A percentile compares a stretch with the other conserved stretches of the same genome.
These are phyloP conservation scores for Stropharia rugosoannulata DNA, from an alignment of 768 basidiomycete genomes.

Conservation along the genomic window DNA sequence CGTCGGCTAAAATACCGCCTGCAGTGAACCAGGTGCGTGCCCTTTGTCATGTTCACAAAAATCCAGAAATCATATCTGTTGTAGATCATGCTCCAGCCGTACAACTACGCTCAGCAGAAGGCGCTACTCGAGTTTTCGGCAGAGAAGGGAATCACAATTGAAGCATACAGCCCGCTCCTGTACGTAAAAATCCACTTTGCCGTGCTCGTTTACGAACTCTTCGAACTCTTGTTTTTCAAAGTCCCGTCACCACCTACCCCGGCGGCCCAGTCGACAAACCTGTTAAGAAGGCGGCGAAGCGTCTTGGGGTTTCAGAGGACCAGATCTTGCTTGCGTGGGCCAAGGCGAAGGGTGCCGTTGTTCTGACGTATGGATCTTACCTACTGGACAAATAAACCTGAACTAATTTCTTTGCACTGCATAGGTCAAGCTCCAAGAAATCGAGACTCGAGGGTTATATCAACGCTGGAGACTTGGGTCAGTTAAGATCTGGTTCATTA, in stretches of 20 bases:
- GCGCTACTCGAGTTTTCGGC: slow-evolving; percentile 39
- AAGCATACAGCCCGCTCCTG: slow-evolving; percentile 69
- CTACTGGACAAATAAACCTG: background rate
- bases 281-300: slow-evolving; percentile 49
- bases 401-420: background rate
- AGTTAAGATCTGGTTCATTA: slow-evolving; percentile 8
- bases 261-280: slow-evolving; percentile 68
- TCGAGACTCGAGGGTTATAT: slow-evolving; percentile 67
- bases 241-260: slow-evolving; percentile 57
- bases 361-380: slow-evolving; percentile 49
- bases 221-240: slow-evolving; percentile 16
- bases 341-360: slow-evolving; percentile 63
- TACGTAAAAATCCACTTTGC: slow-evolving; percentile 23
- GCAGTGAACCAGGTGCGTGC: slow-evolving; percentile 62
- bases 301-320: slow-evolving; percentile 52
- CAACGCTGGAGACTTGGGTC: slow-evolving; percentile 63
- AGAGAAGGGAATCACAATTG: slow-evolving; percentile 57
- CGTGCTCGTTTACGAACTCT: background rate
- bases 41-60: background rate
- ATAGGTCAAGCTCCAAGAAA: slow-evolving; percentile 65
- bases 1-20: slow-evolving; percentile 61
- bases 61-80: background rate
- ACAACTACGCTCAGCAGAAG: slow-evolving; percentile 52
- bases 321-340: slow-evolving; percentile 75
- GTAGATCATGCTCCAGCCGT: slow-evolving; percentile 68